These are phyloP conservation scores for Suillus bovinus DNA, from an alignment of 768 basidiomycete species.

Conservation along the genomic window DNA sequence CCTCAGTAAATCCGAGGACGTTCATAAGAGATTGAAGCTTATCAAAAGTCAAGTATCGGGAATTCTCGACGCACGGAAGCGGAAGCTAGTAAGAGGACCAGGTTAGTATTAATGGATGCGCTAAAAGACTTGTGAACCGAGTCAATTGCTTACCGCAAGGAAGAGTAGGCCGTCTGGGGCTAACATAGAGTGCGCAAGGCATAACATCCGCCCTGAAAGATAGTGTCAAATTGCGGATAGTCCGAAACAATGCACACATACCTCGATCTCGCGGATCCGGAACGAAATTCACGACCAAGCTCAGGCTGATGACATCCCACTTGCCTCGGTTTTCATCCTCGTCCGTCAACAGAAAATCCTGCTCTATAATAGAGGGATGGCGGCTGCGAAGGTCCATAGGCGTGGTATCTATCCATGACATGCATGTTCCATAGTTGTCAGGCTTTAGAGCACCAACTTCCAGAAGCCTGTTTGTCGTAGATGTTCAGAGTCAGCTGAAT, in stretches of 20 bases:
- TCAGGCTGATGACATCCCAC: slow-evolving; percentile 85
- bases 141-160: slow-evolving; percentile 55
- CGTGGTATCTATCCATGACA: slow-evolving; percentile 68
- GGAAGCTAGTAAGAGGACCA: slow-evolving; percentile 60
- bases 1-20: slow-evolving; percentile 60
- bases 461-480: slow-evolving; percentile 56
- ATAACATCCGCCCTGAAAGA: slow-evolving; percentile 67
- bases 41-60: slow-evolving; percentile 72
- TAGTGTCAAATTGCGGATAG: slow-evolving; percentile 5
- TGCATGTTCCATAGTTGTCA: slow-evolving; percentile 71
- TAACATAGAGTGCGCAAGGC: slow-evolving; percentile 58
- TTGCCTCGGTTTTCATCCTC: slow-evolving; percentile 44
- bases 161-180: slow-evolving; percentile 60
- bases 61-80: slow-evolving; percentile 81
- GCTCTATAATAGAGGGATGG: slow-evolving; percentile 80
- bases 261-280: slow-evolving; percentile 76
- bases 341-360: slow-evolving; percentile 79
- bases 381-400: slow-evolving; percentile 86
- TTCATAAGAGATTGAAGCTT: slow-evolving; percentile 59
- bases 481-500: not conserved
- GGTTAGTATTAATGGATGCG: not conserved
- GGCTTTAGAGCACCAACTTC: slow-evolving; percentile 89
- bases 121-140: not conserved
- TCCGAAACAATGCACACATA: slow-evolving; percentile 25
- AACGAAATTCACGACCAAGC: slow-evolving; percentile 89